Base-by-base conservation (phyloP, 2,329 filamentous ascomycete species). In the Biscogniauxia sp. region DNA sequence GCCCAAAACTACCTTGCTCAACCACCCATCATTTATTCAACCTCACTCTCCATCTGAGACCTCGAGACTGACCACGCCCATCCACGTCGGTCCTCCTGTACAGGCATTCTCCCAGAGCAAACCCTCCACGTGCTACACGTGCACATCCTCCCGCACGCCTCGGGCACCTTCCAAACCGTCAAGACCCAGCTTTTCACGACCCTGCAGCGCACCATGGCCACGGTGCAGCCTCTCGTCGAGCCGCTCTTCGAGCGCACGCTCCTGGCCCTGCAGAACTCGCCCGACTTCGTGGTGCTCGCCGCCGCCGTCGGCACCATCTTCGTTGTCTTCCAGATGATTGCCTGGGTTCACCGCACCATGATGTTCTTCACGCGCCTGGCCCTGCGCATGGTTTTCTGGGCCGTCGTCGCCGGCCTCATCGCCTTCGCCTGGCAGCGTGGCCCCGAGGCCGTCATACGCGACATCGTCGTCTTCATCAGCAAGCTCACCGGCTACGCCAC, bases 331-430 rank as follows among this genome's bases (percentile, higher is more conserved):
- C 80, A 92, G 71, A 73, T 93, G 59, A 79, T 95, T 51, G 83
- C 88, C 72, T 89, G 90, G 78, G 78, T 92, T 19, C 86, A 88
- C 63, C 84, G 91, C 62, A 77, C 92, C 20, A 80, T 96, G 60
- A 78, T 92, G 71, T 96, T 88, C 79, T 92, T 92, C 86, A 84
- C 92, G 56, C 79, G 84, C n/a, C 72, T 96, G 58, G 80, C 82
- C 11, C 74, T 91, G 64, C 78, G 83, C 23, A 66, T 92, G 51
- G 73, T 84, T 1, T 86, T 92, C 64, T 95, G 87, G 86, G 83
- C 82, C 1, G 73, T 78, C 1, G 66, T 93, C 2, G 76, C 82
- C 4, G 79, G 81, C 0, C 51, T 87, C 0, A 80, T 80, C 0
- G 78, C 87, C 19, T 80, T 82, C 62, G 79, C 89, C 3, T 89